A percentile compares a stretch with the other conserved stretches of the same genome.
phyloP scores from a whole-genome alignment of 768 basidiomycete species.

The Leucocoprinus sp. region DNA sequence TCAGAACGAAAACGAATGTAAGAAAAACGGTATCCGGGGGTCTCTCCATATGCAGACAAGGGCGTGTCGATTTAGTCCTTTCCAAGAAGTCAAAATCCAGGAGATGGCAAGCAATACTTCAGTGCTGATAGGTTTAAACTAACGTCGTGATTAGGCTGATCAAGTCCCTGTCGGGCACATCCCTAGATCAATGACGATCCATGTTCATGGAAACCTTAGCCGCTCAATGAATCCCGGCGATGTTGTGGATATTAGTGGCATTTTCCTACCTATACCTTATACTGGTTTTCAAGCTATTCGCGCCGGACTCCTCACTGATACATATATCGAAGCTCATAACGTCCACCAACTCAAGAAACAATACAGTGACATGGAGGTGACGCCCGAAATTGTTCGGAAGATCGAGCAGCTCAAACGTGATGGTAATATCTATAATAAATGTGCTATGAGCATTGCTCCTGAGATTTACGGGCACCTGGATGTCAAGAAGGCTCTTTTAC shows the following conservation, averaged over 20 bases:
- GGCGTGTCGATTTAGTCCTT: conserved; percentile 93
- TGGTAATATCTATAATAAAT: conserved; percentile 74
- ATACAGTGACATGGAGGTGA: conserved; percentile 90
- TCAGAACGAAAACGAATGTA: conserved; percentile 77
- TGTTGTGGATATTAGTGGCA: conserved; percentile 90
- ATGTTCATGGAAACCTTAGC: conserved; percentile 84
- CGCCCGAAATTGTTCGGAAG: conserved; percentile 67
- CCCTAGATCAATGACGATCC: conserved; percentile 96
- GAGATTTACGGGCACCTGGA: conserved; percentile 98
- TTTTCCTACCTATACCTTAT: conserved; percentile 96
- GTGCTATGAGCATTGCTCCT: conserved; percentile 92
- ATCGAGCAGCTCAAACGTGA: conserved; percentile 66
- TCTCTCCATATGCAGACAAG: conserved; percentile 97
- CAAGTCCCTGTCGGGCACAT: conserved; percentile 99
- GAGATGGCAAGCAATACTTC: conserved; percentile 72
- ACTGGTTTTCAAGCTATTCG: conserved; percentile 96
- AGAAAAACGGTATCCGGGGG: conserved; percentile 79
- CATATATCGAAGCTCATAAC: conserved; percentile 88
- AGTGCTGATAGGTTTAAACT: background rate
- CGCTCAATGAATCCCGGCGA: conserved; percentile 93
- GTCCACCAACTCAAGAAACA: conserved; percentile 96
- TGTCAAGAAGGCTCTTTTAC: conserved; percentile 90
- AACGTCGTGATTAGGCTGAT: conserved; percentile 56
- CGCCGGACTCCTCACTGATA: conserved; percentile 94
- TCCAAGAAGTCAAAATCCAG: conserved; percentile 98